Conservation (phyloP, 805 yeast genomes). For the Wickerhamomyces tratensis region DNA sequence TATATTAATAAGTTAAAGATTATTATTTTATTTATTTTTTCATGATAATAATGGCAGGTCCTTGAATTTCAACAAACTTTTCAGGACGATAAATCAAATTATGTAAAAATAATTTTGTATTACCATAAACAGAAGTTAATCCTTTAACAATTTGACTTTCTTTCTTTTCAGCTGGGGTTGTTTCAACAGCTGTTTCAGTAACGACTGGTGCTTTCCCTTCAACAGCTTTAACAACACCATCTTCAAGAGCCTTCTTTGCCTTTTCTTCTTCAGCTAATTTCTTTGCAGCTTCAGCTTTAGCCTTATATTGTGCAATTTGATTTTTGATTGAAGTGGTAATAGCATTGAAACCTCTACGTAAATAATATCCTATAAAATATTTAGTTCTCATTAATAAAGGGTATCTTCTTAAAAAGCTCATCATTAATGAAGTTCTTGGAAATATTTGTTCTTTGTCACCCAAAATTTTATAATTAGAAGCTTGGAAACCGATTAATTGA, state of each 20-base stretch:
- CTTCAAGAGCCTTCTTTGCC: background rate
- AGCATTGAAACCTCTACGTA: background rate
- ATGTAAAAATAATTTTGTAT: too few species aligned
- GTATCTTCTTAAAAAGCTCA: background rate
- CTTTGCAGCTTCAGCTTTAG: background rate
- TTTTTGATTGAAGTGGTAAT: background rate
- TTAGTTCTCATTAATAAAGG: background rate
- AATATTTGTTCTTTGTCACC: background rate
- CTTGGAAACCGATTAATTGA: background rate
- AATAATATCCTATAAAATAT: background rate
- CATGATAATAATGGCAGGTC: background rate
- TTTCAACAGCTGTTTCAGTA: background rate
- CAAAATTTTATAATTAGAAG: background rate
- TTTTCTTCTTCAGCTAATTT: background rate
- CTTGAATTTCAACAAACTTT: background rate
- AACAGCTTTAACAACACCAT: too few species aligned
- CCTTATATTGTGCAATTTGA: background rate
- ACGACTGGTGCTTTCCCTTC: too few species aligned
- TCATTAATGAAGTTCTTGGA: background rate
- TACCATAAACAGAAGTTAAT: background rate
- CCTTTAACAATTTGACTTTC: too few species aligned
- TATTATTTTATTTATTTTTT: too few species aligned
- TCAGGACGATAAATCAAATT: background rate
- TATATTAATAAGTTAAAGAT: too few species aligned
- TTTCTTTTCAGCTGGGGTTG: too few species aligned